Evolutionary conservation across 345 rosid species (phyloP).

Genomic region (Cardamine resedifolia): DNA sequence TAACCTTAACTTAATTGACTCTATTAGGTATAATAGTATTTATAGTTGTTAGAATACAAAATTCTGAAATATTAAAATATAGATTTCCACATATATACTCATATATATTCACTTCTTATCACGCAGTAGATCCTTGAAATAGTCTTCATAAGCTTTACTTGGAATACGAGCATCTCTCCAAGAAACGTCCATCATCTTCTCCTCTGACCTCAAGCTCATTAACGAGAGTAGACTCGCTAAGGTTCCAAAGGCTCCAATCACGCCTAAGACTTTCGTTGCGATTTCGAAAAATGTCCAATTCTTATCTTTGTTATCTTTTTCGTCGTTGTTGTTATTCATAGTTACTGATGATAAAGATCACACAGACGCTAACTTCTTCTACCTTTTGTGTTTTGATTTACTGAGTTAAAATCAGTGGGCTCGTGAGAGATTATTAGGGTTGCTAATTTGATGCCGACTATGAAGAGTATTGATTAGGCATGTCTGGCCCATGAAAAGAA

Average conservation of each 20-base stretch:
- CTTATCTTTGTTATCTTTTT: conserved; percentile 4
- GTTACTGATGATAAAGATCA: no score
- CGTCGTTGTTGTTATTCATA: no score
- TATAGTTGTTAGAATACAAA: no score
- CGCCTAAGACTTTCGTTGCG: not conserved
- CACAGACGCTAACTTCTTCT: no score
- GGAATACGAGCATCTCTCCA: conserved; percentile 7
- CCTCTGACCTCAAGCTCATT: not conserved
- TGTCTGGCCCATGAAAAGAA: no score
- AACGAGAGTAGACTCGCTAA: not conserved
- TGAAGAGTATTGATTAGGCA: no score
- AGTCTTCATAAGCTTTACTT: not conserved
- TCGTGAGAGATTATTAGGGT: not conserved
- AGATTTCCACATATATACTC: no score
- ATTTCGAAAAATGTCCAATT: not conserved
- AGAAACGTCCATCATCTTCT: conserved; percentile 5
- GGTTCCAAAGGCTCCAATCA: conserved; percentile 20
- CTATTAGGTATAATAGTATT: no score
- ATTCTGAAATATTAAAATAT: not conserved
- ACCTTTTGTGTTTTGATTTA: not conserved
- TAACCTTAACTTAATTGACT: no score
- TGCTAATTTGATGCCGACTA: not conserved
- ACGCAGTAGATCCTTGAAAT: not conserved
- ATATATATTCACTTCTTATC: no score
- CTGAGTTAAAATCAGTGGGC: not conserved